Percentiles rank a stretch among this genome's conserved stretches.
Evolutionary conservation across 306 rosid species (phyloP).

Genomic region (Sindora glabra): DNA sequence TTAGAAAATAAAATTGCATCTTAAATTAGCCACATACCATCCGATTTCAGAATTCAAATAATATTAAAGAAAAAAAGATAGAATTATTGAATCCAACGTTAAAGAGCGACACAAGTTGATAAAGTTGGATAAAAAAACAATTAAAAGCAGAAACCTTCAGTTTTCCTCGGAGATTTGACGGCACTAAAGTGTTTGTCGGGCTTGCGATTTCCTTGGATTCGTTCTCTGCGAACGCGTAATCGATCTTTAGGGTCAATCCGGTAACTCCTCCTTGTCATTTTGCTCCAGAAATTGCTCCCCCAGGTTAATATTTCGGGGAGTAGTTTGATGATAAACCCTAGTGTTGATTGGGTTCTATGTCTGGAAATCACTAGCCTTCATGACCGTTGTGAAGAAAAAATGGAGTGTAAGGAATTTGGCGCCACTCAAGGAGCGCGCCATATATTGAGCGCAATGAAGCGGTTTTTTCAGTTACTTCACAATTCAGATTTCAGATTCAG

Average conservation of each 20-base stretch:
- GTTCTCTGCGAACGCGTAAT: not conserved
- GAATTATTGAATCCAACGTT: not conserved
- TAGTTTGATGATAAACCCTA: not conserved
- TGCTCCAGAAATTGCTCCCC: not conserved
- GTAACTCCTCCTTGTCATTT: slow-evolving; percentile 36
- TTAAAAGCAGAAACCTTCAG: slow-evolving; percentile 8
- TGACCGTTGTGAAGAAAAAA: slow-evolving; percentile 6
- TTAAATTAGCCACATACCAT: no score
- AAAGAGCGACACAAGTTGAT: not conserved
- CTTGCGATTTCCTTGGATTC: slow-evolving; percentile 7
- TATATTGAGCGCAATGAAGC: no score
- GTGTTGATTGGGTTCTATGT: not conserved
- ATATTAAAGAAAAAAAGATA: no score
- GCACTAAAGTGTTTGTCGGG: not conserved
- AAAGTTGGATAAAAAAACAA: not conserved
- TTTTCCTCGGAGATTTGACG: not conserved
- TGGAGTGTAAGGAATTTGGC: slow-evolving; percentile 14
- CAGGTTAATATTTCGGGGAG: not conserved
- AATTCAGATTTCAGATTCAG: no score
- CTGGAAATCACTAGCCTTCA: not conserved
- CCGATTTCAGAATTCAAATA: no score
- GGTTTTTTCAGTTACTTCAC: no score
- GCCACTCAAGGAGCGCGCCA: no score
- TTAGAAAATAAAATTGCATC: no score
- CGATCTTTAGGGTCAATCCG: slow-evolving; percentile 9